Conservation (phyloP, 257 asterid genomes). For the Solanum boliviense region DNA sequence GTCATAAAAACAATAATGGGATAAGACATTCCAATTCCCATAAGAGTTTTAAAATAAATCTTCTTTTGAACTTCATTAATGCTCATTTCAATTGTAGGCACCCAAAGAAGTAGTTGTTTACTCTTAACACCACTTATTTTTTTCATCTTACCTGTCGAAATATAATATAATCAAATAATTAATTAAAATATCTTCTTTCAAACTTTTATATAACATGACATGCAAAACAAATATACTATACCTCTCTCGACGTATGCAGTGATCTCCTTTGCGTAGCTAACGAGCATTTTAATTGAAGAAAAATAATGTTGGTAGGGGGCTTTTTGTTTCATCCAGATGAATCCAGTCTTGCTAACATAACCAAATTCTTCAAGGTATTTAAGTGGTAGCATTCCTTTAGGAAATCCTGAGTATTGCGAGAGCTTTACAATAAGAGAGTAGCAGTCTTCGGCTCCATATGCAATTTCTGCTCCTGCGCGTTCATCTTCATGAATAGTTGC, state of each 20-base stretch:
- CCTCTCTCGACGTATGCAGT: conserved; percentile 67
- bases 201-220: background rate
- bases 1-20: conserved; percentile 38
- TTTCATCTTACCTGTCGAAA: no score
- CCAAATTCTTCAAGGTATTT: conserved; percentile 84
- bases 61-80: conserved; percentile 34
- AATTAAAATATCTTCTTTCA: no score
- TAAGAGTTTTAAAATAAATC: conserved; percentile 62
- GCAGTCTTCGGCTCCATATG: conserved; percentile 33
- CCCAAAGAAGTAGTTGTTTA: no score
- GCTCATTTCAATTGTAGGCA: conserved; percentile 60
- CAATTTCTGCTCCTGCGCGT: conserved; percentile 5
- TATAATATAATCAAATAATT: no score
- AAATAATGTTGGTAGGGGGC: conserved; percentile 70
- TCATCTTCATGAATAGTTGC: conserved; percentile 18
- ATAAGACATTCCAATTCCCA: conserved; percentile 78
- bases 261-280: conserved; percentile 58
- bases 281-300: conserved; percentile 34
- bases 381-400: conserved; percentile 63
- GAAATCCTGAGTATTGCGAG: conserved; percentile 62
- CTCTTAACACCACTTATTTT: no score
- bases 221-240: background rate
- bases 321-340: conserved; percentile 83
- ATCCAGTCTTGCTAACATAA: conserved; percentile 59
- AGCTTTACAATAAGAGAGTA: conserved; percentile 36